Evolutionary conservation across 2,329 filamentous ascomycete genomes (phyloP), one percentile per base, ranked within the genome.

Genomic region (Cladosporium halotolerans): DNA sequence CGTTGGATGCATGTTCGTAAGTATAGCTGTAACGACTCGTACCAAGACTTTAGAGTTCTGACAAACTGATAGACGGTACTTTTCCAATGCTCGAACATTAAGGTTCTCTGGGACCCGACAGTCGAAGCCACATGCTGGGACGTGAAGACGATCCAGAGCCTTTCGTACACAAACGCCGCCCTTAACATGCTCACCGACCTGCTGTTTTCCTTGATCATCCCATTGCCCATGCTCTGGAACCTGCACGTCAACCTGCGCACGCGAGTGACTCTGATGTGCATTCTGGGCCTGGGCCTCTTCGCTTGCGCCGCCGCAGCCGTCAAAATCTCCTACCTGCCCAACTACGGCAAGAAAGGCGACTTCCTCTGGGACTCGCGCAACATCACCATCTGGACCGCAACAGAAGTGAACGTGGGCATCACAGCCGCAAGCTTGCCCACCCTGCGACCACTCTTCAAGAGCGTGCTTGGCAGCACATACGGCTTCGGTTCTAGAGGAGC

Each of bases 231-330:
- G 40, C 68, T 76, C 36, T 66, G 71, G 63, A 67, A 66, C 14
- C 65, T 76, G 1, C 70, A 74, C 50, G 64, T 76, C 57, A 73
- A 73, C 57, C 54, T 61, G 2, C 69, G 72, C 39, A 71, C 72
- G 1, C 73, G 72, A 52, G 54, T 74, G 10, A 70, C 72, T 0
- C 61, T 70, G 34, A 63, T 66, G n/a, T 50, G 62, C 9, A 64
- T 73, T 18, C 62, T 74, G 9, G 66, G 67, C 19, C 59, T 73
- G 3, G 72, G 72, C 3, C 66, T 67, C 46, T 71, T 74, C 34
- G 73, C 73, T 0, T 74, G 69, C 39, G 68, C 31, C 13, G 45
- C 45, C 4, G 45, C 16, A 28, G 36, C 18, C n/a, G 19, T 48
- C 16, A 48, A 48, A 13, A 31, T 41, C 33, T 33, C 19, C 2